Percentiles rank a stretch among this genome's conserved stretches.
Conservation (phyloP, 306 rosid species). For the Lathyrus oleraceus region DNA sequence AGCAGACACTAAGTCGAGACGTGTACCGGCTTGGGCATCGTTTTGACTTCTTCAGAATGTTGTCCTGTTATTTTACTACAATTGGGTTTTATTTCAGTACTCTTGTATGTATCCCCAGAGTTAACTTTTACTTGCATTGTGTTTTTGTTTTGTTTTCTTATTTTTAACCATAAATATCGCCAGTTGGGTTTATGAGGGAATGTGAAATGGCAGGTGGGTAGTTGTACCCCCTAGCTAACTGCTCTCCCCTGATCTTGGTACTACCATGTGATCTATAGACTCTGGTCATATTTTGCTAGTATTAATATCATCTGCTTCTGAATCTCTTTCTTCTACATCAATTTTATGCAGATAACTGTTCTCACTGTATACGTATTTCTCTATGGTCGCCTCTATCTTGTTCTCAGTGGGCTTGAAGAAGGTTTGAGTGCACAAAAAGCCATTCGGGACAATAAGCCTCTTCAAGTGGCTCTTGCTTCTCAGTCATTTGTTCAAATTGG, state of each 20-base stretch:
- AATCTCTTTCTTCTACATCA: conserved; percentile 4
- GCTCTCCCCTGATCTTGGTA: not conserved
- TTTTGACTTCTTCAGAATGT: conserved; percentile 58
- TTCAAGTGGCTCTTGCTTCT: conserved; percentile 58
- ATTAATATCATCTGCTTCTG: conserved; percentile 27
- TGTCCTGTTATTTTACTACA: conserved; percentile 57
- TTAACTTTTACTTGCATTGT: conserved; percentile 22
- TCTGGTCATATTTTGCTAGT: not conserved
- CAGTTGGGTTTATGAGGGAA: conserved; percentile 10
- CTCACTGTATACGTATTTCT: conserved; percentile 52
- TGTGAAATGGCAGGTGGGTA: conserved; percentile 11
- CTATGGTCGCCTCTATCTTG: conserved; percentile 57
- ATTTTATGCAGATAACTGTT: conserved; percentile 49
- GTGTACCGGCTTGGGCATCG: conserved; percentile 57
- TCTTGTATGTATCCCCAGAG: conserved; percentile 38
- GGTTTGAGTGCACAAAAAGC: conserved; percentile 44
- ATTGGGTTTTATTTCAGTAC: conserved; percentile 58
- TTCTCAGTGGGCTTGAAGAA: conserved; percentile 57
- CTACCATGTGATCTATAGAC: conserved; percentile 1
- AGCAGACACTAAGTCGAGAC: conserved; percentile 55
- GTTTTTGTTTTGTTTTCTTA: not conserved
- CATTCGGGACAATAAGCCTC: conserved; percentile 52
- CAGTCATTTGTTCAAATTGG: conserved; percentile 57
- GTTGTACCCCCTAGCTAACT: not conserved
- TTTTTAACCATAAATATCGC: not conserved